Base-by-base conservation (phyloP, 2,329 filamentous ascomycete species). In the Didymella segeticola region DNA sequence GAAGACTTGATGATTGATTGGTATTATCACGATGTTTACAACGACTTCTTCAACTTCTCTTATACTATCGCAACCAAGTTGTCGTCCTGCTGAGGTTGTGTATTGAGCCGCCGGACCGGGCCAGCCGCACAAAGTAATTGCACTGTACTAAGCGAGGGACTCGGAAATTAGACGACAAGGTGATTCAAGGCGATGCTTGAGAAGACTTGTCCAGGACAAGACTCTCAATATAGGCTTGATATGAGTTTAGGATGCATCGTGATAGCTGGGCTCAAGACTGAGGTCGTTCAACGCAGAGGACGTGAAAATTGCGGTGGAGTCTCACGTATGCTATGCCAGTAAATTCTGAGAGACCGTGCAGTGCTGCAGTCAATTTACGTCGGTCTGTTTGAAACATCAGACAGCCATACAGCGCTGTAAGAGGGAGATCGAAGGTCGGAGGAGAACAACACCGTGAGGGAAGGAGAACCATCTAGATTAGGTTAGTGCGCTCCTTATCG, bases 101-200 rank as follows among this genome's bases (percentile, higher is more conserved):
- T 17, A 51, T 27, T 43, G 30, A 50, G 42, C 53, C 47, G 42
- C 17, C 53, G 53, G 53, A 37, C 53, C 53, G 53, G 42, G 14
- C 11, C 25, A 45, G 27, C 52, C 53, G 53, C 15, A 14, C 31
- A 56, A 23, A 47, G 46, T 56, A 43, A 56, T 56, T 56, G 47
- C 53, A 51, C 19, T 56, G 36, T 51, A 36, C 26, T 51, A 50
- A 47, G 47, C 53, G 53, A 54, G 33, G 10, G 7, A 9, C 15
- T 14, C 33, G 33, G 11, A 6, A 20, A 15, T n/a, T 9, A 30
- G 17, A 7, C 7, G 4, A 9, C 37, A 42, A 15, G 7, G 7
- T 20, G n/a, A 2, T 22, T 22, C 2, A 19, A 8, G 5, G 2
- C 2, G 27, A 30, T 19, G 43, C 51, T 48, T 45, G 14, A 17